Conservation (phyloP, 345 rosid species). For the Euphorbia peplus region DNA sequence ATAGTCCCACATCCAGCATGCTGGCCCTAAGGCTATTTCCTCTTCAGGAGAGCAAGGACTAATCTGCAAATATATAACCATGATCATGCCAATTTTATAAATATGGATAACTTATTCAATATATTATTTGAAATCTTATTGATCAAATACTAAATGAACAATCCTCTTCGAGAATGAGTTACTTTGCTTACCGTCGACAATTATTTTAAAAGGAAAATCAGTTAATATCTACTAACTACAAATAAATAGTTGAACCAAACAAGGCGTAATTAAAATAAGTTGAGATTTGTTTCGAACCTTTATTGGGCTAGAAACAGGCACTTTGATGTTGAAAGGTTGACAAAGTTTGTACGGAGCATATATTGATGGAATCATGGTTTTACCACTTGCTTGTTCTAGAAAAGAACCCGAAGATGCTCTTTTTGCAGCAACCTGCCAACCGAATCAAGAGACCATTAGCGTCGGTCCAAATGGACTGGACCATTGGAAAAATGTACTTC, state of each 20-base stretch:
- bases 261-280: too few species aligned
- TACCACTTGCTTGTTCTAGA: slow-evolving; percentile 86
- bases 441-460: background rate
- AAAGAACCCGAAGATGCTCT: slow-evolving; percentile 87
- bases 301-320: slow-evolving; percentile 67
- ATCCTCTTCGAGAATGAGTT: too few species aligned
- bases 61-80: slow-evolving; percentile 36
- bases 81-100: slow-evolving; percentile 8
- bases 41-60: slow-evolving; percentile 84
- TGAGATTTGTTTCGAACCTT: slow-evolving; percentile 36
- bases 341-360: slow-evolving; percentile 65
- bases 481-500: too few species aligned
- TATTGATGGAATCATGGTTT: slow-evolving; percentile 59
- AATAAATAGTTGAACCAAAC: too few species aligned
- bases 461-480: too few species aligned
- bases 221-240: too few species aligned
- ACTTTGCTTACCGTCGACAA: too few species aligned
- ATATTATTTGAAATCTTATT: too few species aligned
- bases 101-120: background rate
- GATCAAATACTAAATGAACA: background rate
- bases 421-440: slow-evolving; percentile 79
- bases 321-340: slow-evolving; percentile 59
- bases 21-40: slow-evolving; percentile 95
- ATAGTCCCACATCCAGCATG: slow-evolving; percentile 99
- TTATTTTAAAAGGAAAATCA: too few species aligned